Percentiles rank a stretch among this genome's conserved stretches.
phyloP scores from a whole-genome alignment of 805 yeast species.

The Kodamaea hsintzibuensis region DNA sequence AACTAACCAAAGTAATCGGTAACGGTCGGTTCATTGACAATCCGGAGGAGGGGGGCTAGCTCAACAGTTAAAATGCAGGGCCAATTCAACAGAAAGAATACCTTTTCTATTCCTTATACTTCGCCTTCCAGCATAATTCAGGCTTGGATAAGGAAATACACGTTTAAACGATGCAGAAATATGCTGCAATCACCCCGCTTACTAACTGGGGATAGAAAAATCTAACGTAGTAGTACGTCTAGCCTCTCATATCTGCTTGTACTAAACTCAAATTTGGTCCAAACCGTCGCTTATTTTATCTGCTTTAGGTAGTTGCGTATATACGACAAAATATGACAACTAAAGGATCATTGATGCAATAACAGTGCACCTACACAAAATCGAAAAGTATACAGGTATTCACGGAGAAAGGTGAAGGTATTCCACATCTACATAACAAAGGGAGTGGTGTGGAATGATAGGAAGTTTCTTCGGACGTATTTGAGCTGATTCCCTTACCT shows the following conservation, averaged over 20 bases:
- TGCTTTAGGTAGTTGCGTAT: not conserved
- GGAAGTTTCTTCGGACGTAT: not conserved
- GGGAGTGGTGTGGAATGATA: not conserved
- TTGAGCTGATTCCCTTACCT: not conserved
- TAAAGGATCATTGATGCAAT: not conserved
- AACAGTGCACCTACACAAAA: not conserved
- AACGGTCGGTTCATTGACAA: not conserved
- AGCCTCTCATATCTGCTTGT: no score
- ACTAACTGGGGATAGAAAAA: not conserved
- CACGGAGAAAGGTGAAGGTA: not conserved
- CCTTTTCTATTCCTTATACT: not conserved
- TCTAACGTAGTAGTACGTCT: no score
- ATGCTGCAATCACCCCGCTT: not conserved
- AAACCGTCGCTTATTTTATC: not conserved
- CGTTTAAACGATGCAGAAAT: not conserved
- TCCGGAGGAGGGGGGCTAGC: not conserved
- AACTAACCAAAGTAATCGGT: no score
- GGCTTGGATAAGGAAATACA: not conserved
- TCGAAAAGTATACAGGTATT: not conserved
- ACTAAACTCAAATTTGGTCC: no score
- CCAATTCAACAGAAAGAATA: not conserved
- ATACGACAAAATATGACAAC: not conserved
- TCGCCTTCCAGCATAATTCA: not conserved
- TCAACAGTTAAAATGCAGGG: not conserved
- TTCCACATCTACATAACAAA: not conserved